Evolutionary conservation across 163 green algal species (phyloP).

Genomic region (Coccomyxa subellipsoidea): DNA sequence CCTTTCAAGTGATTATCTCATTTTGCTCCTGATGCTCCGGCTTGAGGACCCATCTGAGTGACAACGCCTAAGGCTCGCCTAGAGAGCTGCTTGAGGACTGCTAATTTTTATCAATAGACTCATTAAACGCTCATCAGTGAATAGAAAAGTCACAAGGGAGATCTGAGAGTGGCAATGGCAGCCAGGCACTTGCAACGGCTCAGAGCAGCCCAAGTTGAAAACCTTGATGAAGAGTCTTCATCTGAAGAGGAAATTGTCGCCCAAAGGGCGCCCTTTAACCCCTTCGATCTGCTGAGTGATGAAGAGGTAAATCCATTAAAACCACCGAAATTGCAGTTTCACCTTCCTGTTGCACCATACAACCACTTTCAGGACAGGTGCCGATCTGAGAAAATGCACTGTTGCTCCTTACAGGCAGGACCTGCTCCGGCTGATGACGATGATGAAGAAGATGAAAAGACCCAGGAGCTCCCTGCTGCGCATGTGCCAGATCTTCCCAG

Average conservation of each 20-base stretch:
- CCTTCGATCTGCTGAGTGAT: conserved; percentile 42
- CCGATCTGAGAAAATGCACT: neutral
- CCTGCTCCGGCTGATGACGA: neutral
- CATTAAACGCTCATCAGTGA: too few species aligned
- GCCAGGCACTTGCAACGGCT: neutral
- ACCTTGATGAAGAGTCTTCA: neutral
- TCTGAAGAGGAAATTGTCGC: neutral
- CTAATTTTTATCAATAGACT: too few species aligned
- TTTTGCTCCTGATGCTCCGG: too few species aligned
- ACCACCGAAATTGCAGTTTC: too few species aligned
- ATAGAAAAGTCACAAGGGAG: too few species aligned
- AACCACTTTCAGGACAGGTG: neutral
- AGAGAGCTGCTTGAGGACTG: too few species aligned
- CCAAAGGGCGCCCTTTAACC: conserved; percentile 32
- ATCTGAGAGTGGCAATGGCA: neutral
- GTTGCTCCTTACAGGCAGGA: neutral
- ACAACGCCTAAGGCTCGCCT: too few species aligned
- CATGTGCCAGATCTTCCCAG: neutral
- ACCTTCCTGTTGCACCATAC: neutral
- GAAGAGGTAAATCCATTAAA: conserved; percentile 25
- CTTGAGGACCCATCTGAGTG: too few species aligned
- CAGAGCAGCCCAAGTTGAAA: neutral
- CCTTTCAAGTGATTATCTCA: too few species aligned
- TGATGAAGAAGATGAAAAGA: neutral
- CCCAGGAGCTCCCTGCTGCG: neutral